Evolutionary conservation across 768 basidiomycete species (phyloP), one percentile per base, ranked within the genome.

Genomic region (Suillus sp.): DNA sequence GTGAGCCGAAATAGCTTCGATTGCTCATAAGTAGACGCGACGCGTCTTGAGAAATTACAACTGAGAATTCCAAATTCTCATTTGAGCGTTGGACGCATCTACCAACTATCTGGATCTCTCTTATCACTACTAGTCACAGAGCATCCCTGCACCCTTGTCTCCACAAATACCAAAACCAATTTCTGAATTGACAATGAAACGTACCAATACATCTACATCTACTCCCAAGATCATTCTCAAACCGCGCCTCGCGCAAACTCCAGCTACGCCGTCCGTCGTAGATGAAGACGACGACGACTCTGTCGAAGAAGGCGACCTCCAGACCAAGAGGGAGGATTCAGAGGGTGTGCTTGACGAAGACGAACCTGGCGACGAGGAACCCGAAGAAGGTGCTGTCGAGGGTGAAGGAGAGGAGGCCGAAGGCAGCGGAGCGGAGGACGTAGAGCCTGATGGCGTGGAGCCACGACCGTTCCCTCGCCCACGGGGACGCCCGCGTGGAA

Each of bases 221-320:
- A 66, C 61, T 16, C 75, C 68, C 30, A 80, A 78, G 72, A 80
- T 80, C 48, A 80, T 79, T 11, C 78, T 79, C 63, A 80, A 77
- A 55, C 79, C 79, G 1, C 78, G 76, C 37, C 65, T 73, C 13
- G 71, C 71, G 20, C 74, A 70, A 57, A 57, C 38, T 14, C 56
- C 66, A 30, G 68, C 65, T 27, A 66, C 66, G 0, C 68, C 65
- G 8, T 4, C 56, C 55, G 4, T 65, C 67, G 22, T 75, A 3
- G 71, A 67, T 7, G 70, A 73, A 27, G 47, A 43, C 16, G 70
- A 69, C 10, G 68, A 73, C 40, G 63, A 35, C 30, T 22, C n/a
- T 30, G 34, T 59, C 9, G 74, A 68, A 34, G 69, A 64, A 7
- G 70, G 73, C 32, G 74, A 67, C 32, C 64, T 70, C 1, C 72